These are phyloP conservation scores for Tricholoma flavovirens DNA, from an alignment of 768 basidiomycete species.

Conservation along the genomic window DNA sequence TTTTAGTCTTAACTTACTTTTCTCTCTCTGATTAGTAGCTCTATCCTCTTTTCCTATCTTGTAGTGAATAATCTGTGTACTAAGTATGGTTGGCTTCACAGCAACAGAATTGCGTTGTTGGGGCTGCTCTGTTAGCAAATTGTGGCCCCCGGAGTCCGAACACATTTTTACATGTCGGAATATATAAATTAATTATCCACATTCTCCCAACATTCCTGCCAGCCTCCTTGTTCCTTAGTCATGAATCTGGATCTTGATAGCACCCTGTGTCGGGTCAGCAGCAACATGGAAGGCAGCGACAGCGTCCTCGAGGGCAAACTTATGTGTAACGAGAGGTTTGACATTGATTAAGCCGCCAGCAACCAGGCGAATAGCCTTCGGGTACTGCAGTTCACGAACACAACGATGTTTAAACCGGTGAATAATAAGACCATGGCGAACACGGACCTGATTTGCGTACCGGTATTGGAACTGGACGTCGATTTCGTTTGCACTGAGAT, in stretches of 20 bases:
- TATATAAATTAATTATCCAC: background rate
- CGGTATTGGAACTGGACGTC: conserved; percentile 66
- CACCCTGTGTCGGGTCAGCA: conserved; percentile 59
- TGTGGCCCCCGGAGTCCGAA: background rate
- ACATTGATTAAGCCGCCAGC: conserved; percentile 66
- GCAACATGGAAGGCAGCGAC: conserved; percentile 75
- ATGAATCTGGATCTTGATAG: conserved; percentile 64
- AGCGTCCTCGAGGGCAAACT: conserved; percentile 67
- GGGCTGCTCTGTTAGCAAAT: background rate
- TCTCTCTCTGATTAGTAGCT: background rate
- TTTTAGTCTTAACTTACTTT: conserved; percentile 1
- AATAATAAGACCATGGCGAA: background rate
- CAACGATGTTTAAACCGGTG: background rate
- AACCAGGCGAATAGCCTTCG: conserved; percentile 80
- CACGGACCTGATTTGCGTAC: conserved; percentile 53
- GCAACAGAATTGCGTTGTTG: background rate
- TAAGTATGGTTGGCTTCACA: background rate
- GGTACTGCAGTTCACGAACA: conserved; percentile 44
- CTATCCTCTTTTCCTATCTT: background rate
- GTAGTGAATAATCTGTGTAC: background rate
- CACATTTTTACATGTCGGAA: too few relatives aligned
- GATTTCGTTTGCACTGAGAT: conserved; percentile 64
- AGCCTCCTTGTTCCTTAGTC: conserved; percentile 35
- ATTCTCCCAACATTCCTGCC: too few relatives aligned
- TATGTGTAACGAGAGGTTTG: conserved; percentile 76